Evolutionary conservation across 352 stramenopile genomes (phyloP), one percentile per base, ranked within the genome.

Genomic region (Phytopythium litorale): DNA sequence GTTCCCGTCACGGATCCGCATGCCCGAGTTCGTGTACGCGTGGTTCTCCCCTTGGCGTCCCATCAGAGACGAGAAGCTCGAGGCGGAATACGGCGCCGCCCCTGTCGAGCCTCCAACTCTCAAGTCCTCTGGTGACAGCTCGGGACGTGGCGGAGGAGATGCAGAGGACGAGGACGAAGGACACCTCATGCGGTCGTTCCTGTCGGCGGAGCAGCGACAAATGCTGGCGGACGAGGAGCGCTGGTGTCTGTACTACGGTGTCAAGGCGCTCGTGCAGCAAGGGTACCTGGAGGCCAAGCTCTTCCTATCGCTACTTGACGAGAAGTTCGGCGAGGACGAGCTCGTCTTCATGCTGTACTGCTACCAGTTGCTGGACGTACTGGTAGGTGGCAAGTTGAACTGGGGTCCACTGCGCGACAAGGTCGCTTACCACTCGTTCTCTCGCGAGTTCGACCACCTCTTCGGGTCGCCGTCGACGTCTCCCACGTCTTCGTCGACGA

Each of bases 211-310:
- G 32, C 71, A 79, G n/a, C 61, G 58, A 1, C 79, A 83, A 28
- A 66, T 75, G 19, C 71, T 90, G 56, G 87, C 90, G 0, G 89
- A 98, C 55, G 90, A 97, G 65, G 83, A 96, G 43, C 78, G 92
- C 0, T 98, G 94, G 94, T 94, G 87, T 35, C 58, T 98, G 25
- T 98, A 98, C 66, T 98, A 98, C 56, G 93, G 93, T 0, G 84
- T 96, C 33, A 96, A 97, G 58, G 66, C 75, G 0, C 64, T 94
- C 2, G 78, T 98, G 0, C 76, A 88, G 16, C 79, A 94, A 60
- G 90, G 94, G 12, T 93, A 89, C 33, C 54, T 94, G 32, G 94
- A 98, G 45, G 91, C 91, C 0, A 94, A 92, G 53, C 65, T 98
- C 0, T 98, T 98, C 51, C 76, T 96, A 21, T 94, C 86, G 3